Evolutionary conservation across 805 yeast genomes (phyloP).

Genomic region (Kodamaea kakaduensis): DNA sequence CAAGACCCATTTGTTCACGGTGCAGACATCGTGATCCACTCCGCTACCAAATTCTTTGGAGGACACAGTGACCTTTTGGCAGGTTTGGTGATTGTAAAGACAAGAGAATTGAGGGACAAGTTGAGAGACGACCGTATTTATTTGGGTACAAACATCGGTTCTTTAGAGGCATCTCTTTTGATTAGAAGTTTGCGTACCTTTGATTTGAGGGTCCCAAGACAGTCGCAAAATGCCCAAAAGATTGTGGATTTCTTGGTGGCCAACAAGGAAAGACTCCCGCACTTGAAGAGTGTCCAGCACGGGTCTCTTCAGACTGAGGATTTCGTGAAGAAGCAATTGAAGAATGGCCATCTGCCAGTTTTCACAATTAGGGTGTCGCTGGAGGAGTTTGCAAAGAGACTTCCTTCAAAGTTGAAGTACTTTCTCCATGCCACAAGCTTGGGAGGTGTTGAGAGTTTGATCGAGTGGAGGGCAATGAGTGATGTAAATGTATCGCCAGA

Average conservation of each 20-base stretch:
- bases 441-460: constrained; percentile 87
- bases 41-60: constrained; percentile 90
- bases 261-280: constrained; percentile 46
- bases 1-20: constrained; percentile 78
- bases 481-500: constrained; percentile 51
- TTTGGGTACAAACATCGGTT: constrained; percentile 77
- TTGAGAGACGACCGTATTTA: constrained; percentile 61
- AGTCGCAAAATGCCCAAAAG: constrained; percentile 56
- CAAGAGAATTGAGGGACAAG: constrained; percentile 38
- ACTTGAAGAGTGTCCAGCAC: constrained; percentile 54
- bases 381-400: constrained; percentile 51
- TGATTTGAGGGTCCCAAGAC: constrained; percentile 65
- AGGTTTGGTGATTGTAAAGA: constrained; percentile 72
- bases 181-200: constrained; percentile 78
- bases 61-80: constrained; percentile 93
- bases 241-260: constrained; percentile 58
- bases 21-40: constrained; percentile 86
- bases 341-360: constrained; percentile 60
- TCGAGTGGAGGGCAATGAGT: constrained; percentile 85
- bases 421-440: constrained; percentile 91
- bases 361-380: constrained; percentile 58
- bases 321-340: constrained; percentile 62
- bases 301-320: constrained; percentile 73
- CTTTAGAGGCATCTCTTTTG: constrained; percentile 69
- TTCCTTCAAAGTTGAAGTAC: constrained; percentile 63